Conservation (phyloP, 2,329 filamentous ascomycete species). For the Colletotrichum tabaci region DNA sequence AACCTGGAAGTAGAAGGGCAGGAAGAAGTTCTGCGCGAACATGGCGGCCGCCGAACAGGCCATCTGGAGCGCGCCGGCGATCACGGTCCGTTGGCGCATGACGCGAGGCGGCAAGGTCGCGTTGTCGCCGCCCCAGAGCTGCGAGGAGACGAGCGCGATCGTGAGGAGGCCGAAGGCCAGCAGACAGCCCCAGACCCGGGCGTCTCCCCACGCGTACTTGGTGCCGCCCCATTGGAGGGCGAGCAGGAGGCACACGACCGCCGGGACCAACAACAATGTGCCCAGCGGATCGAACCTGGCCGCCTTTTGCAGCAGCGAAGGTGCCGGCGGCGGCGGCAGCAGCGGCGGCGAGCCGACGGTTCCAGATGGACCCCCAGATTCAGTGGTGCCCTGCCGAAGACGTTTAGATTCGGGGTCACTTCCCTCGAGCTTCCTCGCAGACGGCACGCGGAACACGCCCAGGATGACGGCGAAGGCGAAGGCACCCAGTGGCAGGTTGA, state of each 20-base stretch:
- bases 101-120: background rate
- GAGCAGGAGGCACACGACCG: background rate
- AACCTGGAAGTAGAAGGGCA: slow-evolving; percentile 6
- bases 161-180: background rate
- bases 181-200: background rate
- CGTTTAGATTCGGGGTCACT: no score
- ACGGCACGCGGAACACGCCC: background rate
- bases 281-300: background rate
- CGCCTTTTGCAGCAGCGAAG: background rate
- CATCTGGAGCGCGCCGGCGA: slow-evolving; percentile 11
- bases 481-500: background rate
- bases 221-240: slow-evolving; percentile 13
- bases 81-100: slow-evolving; percentile 7
- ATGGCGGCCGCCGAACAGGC: background rate
- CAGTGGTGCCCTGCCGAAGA: no score
- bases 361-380: no score
- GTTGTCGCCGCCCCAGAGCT: background rate
- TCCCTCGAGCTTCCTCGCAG: background rate
- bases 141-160: background rate
- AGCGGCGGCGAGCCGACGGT: background rate
- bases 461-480: no score
- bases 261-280: background rate
- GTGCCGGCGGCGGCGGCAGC: background rate
- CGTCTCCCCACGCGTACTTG: background rate
- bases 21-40: background rate